Percentiles rank a stretch among this genome's conserved stretches.
Conservation (phyloP, 2,329 filamentous ascomycete species). For the Chrysoporthe austroafricana region DNA sequence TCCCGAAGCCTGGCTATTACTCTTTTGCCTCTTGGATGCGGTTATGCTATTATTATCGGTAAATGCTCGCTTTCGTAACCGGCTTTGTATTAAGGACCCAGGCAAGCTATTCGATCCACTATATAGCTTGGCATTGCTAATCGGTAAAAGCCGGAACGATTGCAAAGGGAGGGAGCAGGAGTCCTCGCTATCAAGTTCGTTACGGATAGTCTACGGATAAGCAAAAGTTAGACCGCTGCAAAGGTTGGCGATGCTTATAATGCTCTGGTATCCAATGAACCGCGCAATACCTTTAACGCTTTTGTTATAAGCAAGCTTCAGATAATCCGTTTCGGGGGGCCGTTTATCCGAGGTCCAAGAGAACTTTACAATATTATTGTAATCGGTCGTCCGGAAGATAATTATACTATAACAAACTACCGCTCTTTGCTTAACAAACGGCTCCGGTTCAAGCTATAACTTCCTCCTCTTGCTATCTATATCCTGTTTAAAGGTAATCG, state of each 20-base stretch:
- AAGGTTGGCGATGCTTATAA: neutral
- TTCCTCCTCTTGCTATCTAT: neutral
- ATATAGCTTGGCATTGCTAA: too few relatives aligned
- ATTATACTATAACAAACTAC: constrained; percentile 34
- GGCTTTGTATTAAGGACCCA: too few relatives aligned
- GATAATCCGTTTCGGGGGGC: constrained; percentile 33
- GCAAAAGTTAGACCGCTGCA: neutral
- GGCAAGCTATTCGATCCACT: too few relatives aligned
- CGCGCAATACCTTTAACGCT: neutral
- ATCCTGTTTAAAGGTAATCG: neutral
- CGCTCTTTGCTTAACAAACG: constrained; percentile 13
- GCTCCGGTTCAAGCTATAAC: neutral
- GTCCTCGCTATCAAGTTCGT: neutral
- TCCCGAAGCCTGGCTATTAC: too few relatives aligned
- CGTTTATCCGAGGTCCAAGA: constrained; percentile 37
- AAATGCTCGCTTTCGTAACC: too few relatives aligned
- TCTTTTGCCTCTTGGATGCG: too few relatives aligned
- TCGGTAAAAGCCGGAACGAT: too few relatives aligned
- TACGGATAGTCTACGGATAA: neutral
- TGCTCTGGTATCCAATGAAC: neutral
- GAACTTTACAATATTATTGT: constrained; percentile 38
- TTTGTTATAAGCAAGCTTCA: constrained; percentile 22
- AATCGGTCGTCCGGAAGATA: constrained; percentile 31
- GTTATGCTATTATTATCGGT: too few relatives aligned
- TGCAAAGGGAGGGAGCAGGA: neutral